Evolutionary conservation across 208 protist genomes (phyloP), one percentile per base, ranked within the genome.

Genomic region (Tritrichomonas foetus): DNA sequence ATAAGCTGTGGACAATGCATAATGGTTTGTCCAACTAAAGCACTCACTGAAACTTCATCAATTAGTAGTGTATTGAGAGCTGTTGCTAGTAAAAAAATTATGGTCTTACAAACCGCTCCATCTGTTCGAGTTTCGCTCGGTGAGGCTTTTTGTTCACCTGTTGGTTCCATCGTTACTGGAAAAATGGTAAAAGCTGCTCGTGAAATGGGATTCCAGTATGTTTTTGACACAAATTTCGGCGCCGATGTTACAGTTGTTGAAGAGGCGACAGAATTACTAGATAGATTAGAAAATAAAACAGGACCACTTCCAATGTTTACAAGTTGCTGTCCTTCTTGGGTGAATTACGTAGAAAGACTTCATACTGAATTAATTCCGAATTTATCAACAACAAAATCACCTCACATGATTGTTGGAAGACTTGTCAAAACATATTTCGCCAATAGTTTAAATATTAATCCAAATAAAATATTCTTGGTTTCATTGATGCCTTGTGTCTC

Each of bases 1-100:
- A 96, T 96, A 55, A 93, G 55, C 30, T 97, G 96, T 84, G 96
- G 96, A 13, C 95, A 96, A 39, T 97, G 96, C 93, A 72, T 95
- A 3, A 53, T 49, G 0, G 78, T 95, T 25, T 97, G 96, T 92
- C 96, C 96, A 9, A 92, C 94, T 44, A 93, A 78, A 9, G 94
- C 96, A 20, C 75, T 96, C 33, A 30, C 30, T 3, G 94, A 93
- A 72, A 66, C 78, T 2, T 39, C 93, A 11, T 30, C 94, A n/a
- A 66, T 95, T 47, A 74, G 94, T 16, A 36, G 57, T 1, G 93
- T 95, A 14, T 25, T 82, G 0, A 30, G 33, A 22, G 94, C 93
- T 47, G 93, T 95, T 25, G 93, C 84, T 30, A 30, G n/a, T 1
- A 41, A 50, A 20, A 82, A 82, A 50, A 93, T 93, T 33, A 80